A percentile compares a stretch with the other conserved stretches of the same genome.
These are phyloP conservation scores for Senecio squalidus DNA, from an alignment of 140 eudicot genomes.

Conservation along the genomic window DNA sequence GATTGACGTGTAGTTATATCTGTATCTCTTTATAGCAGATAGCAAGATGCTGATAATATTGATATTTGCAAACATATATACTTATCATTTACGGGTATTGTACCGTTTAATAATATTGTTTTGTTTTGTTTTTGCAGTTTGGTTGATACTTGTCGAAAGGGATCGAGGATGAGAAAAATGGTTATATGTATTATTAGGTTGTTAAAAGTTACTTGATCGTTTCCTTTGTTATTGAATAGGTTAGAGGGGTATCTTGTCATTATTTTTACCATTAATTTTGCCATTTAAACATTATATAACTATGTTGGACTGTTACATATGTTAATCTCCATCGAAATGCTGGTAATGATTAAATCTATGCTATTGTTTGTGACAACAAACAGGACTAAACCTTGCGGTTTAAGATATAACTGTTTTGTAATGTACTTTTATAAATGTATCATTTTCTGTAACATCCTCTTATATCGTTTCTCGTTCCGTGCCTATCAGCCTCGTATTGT, in stretches of 20 bases:
- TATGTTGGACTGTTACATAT: slow-evolving; percentile 13
- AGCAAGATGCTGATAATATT: background rate
- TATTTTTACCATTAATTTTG: slow-evolving; percentile 20
- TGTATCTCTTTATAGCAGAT: background rate
- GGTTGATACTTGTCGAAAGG: background rate
- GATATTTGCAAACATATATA: background rate
- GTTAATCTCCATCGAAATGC: slow-evolving; percentile 13
- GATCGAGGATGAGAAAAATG: background rate
- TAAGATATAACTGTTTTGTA: too few species aligned
- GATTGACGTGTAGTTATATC: too few species aligned
- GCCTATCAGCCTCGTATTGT: too few species aligned
- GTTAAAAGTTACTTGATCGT: slow-evolving; percentile 11
- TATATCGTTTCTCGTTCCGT: too few species aligned
- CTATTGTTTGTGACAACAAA: background rate
- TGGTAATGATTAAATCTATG: slow-evolving; percentile 11
- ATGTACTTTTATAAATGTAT: too few species aligned
- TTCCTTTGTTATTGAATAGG: slow-evolving; percentile 19
- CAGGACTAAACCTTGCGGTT: too few species aligned
- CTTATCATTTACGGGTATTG: background rate
- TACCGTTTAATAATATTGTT: background rate
- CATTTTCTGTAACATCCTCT: too few species aligned
- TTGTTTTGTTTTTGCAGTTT: too few species aligned
- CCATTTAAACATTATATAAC: slow-evolving; percentile 7
- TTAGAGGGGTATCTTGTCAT: slow-evolving; percentile 24
- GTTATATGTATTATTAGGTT: slow-evolving; percentile 13